Conservation (phyloP, 73 alveolate species). For the Tetrahymena thermophila region DNA sequence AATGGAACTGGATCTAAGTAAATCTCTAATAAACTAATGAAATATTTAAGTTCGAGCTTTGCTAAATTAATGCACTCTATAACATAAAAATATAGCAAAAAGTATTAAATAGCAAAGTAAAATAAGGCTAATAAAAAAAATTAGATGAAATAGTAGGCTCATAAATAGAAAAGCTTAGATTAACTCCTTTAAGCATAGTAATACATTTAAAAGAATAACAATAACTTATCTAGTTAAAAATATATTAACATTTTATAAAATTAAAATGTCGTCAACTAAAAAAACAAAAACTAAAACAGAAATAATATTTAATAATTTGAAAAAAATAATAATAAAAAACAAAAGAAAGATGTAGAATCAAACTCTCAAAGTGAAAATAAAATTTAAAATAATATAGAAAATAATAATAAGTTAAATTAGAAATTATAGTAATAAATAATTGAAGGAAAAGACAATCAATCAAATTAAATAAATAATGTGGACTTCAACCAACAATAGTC, state of each 20-base stretch:
- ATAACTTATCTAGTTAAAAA: no score
- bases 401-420: background rate
- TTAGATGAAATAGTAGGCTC: background rate
- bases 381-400: background rate
- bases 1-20: background rate
- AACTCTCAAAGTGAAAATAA: background rate
- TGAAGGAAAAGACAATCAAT: background rate
- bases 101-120: background rate
- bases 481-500: background rate
- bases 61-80: background rate
- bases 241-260: no score
- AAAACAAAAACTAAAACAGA: background rate
- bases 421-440: no score
- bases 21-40: background rate
- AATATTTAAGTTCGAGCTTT: background rate
- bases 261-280: no score
- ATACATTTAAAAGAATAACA: background rate
- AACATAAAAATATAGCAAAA: background rate
- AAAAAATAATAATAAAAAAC: no score
- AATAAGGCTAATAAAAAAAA: background rate
- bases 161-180: background rate
- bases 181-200: background rate
- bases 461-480: background rate
- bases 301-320: background rate
- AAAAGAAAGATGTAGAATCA: background rate